phyloP scores from a whole-genome alignment of 2,329 filamentous ascomycete genomes.

The Gaeumannomyces tritici region DNA sequence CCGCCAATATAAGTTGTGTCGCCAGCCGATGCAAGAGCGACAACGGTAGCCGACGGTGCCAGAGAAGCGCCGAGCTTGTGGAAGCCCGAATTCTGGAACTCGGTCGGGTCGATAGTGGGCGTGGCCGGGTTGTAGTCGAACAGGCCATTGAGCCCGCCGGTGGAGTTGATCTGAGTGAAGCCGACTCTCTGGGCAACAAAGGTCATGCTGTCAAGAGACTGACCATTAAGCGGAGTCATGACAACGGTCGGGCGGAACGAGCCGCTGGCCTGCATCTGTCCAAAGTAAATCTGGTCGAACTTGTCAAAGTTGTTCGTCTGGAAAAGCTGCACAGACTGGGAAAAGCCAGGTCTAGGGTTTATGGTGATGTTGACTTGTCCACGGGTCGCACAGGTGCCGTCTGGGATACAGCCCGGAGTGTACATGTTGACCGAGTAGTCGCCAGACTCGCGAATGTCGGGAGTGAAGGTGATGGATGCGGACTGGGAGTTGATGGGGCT shows the following conservation, averaged over 20 bases:
- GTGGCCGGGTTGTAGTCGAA: conserved; percentile 75
- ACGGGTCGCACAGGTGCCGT: conserved; percentile 64
- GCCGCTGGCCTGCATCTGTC: conserved; percentile 60
- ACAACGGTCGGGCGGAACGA: conserved; percentile 76
- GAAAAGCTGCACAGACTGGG: conserved; percentile 44
- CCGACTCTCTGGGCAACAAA: conserved; percentile 85
- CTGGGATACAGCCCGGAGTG: conserved; percentile 81
- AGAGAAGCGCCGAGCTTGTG: conserved; percentile 68
- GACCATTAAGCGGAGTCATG: conserved; percentile 57
- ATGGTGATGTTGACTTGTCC: conserved; percentile 69
- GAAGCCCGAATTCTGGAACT: conserved; percentile 64
- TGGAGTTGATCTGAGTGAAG: conserved; percentile 65
- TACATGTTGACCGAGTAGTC: conserved; percentile 89
- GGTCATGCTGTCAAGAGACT: conserved; percentile 52
- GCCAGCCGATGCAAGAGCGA: conserved; percentile 53
- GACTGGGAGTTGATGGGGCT: conserved; percentile 45
- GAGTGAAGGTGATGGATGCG: conserved; percentile 66
- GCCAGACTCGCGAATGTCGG: conserved; percentile 78
- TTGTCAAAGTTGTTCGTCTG: conserved; percentile 97
- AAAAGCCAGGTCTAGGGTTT: conserved; percentile 15
- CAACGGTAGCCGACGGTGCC: conserved; percentile 56
- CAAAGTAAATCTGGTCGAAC: conserved; percentile 86
- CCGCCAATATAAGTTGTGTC: conserved; percentile 69
- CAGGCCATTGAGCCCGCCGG: conserved; percentile 76
- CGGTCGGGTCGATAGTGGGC: conserved; percentile 44